A percentile compares a stretch with the other conserved stretches of the same genome.
Evolutionary conservation across 495 filamentous ascomycete species (phyloP).

Genomic region (Aspergillus indologenus): DNA sequence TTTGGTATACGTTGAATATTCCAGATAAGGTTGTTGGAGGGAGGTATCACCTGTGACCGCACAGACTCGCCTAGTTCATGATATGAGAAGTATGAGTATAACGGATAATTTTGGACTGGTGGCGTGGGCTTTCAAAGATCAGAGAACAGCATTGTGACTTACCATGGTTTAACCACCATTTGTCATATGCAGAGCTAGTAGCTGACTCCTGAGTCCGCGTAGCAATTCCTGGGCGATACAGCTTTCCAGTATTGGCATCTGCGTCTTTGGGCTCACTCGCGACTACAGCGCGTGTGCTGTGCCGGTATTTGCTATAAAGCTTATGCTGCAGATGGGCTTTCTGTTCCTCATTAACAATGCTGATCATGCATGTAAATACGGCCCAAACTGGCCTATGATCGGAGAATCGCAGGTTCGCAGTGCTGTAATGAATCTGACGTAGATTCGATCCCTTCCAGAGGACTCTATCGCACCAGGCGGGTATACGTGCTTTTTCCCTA

Average conservation of each 20-base stretch:
- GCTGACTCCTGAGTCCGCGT: slow-evolving; percentile 40
- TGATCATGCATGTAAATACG: slow-evolving; percentile 78
- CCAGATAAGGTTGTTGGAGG: slow-evolving; percentile 54
- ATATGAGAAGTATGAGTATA: slow-evolving; percentile 14
- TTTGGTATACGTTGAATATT: slow-evolving; percentile 77
- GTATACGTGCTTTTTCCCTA: slow-evolving; percentile 89
- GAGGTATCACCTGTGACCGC: slow-evolving; percentile 65
- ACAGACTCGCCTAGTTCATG: slow-evolving; percentile 60
- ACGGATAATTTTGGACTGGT: not conserved
- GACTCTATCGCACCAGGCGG: slow-evolving; percentile 95
- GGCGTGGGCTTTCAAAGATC: not conserved
- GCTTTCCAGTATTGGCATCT: slow-evolving; percentile 70
- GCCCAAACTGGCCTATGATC: slow-evolving; percentile 94
- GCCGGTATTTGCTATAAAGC: slow-evolving; percentile 67
- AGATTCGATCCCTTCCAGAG: slow-evolving; percentile 80
- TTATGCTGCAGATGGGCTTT: slow-evolving; percentile 67
- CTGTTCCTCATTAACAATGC: slow-evolving; percentile 67
- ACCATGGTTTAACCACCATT: slow-evolving; percentile 94
- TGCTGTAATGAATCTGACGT: slow-evolving; percentile 75
- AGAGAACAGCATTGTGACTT: slow-evolving; percentile 12
- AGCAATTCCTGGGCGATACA: slow-evolving; percentile 22
- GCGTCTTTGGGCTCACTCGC: slow-evolving; percentile 38
- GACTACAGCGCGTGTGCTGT: slow-evolving; percentile 48
- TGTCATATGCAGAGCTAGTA: slow-evolving; percentile 82
- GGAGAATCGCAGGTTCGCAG: slow-evolving; percentile 77